Evolutionary conservation across 345 rosid species (phyloP).

Genomic region (Populus nigra): DNA sequence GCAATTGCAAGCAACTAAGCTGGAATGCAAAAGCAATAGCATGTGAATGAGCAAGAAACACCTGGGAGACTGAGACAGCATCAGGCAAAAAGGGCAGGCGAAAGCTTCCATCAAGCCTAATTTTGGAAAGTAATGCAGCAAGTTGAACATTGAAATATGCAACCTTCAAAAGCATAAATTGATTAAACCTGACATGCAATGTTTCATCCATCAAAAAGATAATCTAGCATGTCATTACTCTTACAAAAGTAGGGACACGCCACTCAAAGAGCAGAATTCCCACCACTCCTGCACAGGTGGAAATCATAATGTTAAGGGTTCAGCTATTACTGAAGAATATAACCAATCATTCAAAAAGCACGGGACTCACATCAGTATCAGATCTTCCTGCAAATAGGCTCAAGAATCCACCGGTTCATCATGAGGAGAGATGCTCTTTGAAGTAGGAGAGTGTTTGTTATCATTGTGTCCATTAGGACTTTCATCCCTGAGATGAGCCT

Average conservation of each 20-base stretch:
- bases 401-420: slow-evolving; percentile 37
- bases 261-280: not conserved
- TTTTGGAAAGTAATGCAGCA: not conserved
- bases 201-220: not conserved
- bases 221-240: not conserved
- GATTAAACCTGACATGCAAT: not conserved
- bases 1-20: not conserved
- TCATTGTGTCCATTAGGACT: slow-evolving; percentile 43
- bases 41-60: not conserved
- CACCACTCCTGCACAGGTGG: not conserved
- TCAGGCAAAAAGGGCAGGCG: not conserved
- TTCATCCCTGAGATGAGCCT: slow-evolving; percentile 27
- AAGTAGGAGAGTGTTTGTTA: slow-evolving; percentile 43
- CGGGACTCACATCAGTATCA: slow-evolving; percentile 40
- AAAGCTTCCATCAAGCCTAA: not conserved
- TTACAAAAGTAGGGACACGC: not conserved
- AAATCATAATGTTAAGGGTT: not conserved
- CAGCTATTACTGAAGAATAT: not conserved
- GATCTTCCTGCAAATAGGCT: slow-evolving; percentile 43
- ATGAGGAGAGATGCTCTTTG: slow-evolving; percentile 41
- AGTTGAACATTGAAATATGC: not conserved
- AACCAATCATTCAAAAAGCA: not conserved
- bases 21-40: not conserved
- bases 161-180: not conserved
- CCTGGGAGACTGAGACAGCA: not conserved